phyloP scores from a whole-genome alignment of 352 stramenopile species.

The Globisporangium lucens region DNA sequence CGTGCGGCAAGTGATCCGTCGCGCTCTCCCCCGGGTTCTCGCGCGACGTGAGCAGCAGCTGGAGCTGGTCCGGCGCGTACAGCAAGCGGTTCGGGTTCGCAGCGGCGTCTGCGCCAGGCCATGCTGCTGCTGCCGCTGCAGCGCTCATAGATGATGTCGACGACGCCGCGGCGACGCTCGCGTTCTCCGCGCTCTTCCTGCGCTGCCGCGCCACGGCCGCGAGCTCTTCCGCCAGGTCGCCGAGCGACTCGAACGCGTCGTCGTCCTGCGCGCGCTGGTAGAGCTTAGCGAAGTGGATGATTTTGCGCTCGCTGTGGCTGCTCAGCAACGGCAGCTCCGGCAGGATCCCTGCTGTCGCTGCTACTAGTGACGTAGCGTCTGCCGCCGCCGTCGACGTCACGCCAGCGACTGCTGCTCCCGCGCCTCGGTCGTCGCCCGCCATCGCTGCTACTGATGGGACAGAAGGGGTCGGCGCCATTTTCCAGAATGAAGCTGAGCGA shows the following conservation, averaged over 20 bases:
- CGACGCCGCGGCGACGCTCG: neutral
- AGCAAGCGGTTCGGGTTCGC: slow-evolving; percentile 19
- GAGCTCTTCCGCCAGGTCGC: slow-evolving; percentile 57
- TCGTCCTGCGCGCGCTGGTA: slow-evolving; percentile 61
- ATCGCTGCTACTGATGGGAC: neutral
- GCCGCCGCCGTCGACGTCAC: neutral
- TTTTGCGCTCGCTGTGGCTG: slow-evolving; percentile 9
- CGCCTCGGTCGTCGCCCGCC: neutral
- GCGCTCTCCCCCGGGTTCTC: slow-evolving; percentile 35
- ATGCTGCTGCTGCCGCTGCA: neutral
- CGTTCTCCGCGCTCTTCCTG: slow-evolving; percentile 24
- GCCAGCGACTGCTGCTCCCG: neutral
- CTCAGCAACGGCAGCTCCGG: slow-evolving; percentile 18
- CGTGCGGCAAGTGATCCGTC: slow-evolving; percentile 38
- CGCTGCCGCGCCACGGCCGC: slow-evolving; percentile 37
- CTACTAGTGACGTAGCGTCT: neutral
- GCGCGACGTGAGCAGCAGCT: slow-evolving; percentile 55
- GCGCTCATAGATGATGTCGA: neutral
- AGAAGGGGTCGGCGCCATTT: neutral
- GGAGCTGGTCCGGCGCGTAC: slow-evolving; percentile 62
- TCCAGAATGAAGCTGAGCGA: neutral
- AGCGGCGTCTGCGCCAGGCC: slow-evolving; percentile 14
- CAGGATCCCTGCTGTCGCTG: neutral
- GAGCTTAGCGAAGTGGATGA: slow-evolving; percentile 61
- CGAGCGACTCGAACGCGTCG: slow-evolving; percentile 49